A percentile compares a stretch with the other conserved stretches of the same genome.
phyloP scores from a whole-genome alignment of 352 stramenopile genomes.

The Globisporangium abappressorium region DNA sequence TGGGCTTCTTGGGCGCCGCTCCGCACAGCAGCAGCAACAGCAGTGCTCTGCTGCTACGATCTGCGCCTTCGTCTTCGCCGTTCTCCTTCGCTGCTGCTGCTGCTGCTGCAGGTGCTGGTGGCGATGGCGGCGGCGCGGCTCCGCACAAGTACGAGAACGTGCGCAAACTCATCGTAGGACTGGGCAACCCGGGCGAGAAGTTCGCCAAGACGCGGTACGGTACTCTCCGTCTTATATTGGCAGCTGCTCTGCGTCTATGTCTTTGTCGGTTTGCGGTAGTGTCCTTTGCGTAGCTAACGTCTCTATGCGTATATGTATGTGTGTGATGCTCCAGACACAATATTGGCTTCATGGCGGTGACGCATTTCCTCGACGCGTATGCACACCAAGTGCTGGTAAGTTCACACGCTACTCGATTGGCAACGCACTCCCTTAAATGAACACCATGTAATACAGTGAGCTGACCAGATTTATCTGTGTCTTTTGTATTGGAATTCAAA shows the following conservation, averaged over 20 bases:
- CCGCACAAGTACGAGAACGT: conserved; percentile 57
- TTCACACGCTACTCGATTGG: neutral
- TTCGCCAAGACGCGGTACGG: conserved; percentile 69
- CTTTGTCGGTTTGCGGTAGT: neutral
- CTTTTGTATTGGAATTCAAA: neutral
- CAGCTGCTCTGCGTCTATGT: neutral
- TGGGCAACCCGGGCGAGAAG: conserved; percentile 84
- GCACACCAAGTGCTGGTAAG: conserved; percentile 54
- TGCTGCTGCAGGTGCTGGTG: neutral
- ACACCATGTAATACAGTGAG: neutral
- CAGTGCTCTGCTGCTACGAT: conserved; percentile 1
- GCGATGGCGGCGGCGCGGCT: neutral
- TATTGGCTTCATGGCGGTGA: conserved; percentile 61
- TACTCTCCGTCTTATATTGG: neutral
- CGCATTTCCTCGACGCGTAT: conserved; percentile 71
- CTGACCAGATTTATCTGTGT: neutral
- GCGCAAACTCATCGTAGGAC: conserved; percentile 79
- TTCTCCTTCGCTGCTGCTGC: neutral
- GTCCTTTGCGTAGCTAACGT: neutral
- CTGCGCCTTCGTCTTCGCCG: neutral
- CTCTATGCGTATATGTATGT: neutral
- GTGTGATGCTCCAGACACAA: conserved; percentile 53
- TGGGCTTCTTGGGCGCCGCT: neutral
- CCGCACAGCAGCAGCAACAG: neutral
- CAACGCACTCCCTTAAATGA: neutral